Conservation (phyloP, 1,284 basidiomycete species). For the Pseudomicrostroma phylloplanum region DNA sequence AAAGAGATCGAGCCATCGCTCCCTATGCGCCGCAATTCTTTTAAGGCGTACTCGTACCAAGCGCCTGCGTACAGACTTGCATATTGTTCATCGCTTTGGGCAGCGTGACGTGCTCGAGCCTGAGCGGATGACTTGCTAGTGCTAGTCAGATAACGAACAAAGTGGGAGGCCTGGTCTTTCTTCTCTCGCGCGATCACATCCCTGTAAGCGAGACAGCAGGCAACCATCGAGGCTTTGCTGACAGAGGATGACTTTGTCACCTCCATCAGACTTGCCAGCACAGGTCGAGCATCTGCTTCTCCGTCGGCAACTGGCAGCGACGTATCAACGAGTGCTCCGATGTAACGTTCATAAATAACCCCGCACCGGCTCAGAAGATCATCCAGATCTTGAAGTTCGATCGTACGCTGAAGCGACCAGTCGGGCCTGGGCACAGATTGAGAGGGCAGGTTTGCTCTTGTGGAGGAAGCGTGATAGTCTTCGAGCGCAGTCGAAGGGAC, state of each 20-base stretch:
- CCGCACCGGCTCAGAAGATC: slow-evolving; percentile 4
- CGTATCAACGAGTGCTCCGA: background rate
- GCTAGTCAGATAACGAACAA: slow-evolving; percentile 8
- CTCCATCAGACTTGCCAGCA: slow-evolving; percentile 18
- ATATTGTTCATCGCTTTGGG: slow-evolving; percentile 3
- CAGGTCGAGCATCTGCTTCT: slow-evolving; percentile 14
- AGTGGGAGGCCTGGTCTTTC: background rate
- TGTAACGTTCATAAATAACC: slow-evolving; percentile 5
- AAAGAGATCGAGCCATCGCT: background rate
- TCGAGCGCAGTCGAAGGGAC: background rate
- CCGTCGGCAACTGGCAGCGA: background rate
- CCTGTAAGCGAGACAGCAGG: slow-evolving; percentile 31
- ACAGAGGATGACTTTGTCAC: slow-evolving; percentile 22
- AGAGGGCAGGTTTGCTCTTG: background rate
- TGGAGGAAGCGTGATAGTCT: background rate
- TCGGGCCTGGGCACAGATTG: background rate
- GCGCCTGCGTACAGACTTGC: background rate
- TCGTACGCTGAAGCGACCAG: background rate
- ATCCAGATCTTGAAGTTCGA: slow-evolving; percentile 7
- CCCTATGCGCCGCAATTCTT: slow-evolving; percentile 4
- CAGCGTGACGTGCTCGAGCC: background rate
- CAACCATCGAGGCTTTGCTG: slow-evolving; percentile 29
- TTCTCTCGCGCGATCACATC: slow-evolving; percentile 19
- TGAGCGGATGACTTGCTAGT: background rate
- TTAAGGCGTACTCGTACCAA: slow-evolving; percentile 6